Base-by-base conservation (phyloP, 805 yeast genomes). In the Zygoascus ofunaensis region DNA sequence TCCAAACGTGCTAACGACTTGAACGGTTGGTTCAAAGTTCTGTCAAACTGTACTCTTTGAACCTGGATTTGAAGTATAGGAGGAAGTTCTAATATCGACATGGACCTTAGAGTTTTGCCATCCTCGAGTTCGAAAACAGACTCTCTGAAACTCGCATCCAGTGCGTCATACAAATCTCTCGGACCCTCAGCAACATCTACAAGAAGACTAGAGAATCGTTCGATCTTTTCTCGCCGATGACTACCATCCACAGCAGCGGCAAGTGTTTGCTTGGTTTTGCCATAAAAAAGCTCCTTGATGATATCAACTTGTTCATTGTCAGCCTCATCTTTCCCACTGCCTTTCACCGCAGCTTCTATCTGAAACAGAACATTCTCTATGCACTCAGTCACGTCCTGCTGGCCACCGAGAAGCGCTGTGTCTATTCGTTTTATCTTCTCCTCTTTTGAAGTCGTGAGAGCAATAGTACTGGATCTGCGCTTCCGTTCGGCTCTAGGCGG, bases 301-400 rank as follows among this genome's bases (percentile, higher is more conserved):
- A 86, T 59, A 61, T 92, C 98, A 43, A 72, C 63, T 57, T 90
- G 97, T 59, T 90, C 97, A 54, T 87, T 89, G 21, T 65, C 69
- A 24, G 17, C 32, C 1, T 64, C 72, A 41, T 83, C 94, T 39
- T 81, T 57, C 1, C 62, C 61, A 14, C 69, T 70, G 0, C 95
- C 94, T 41, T 73, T 78, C 46, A 84, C 71, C 0, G 95, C 94
- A 21, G 94, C 85, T 59, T 90, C 97, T 32, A 92, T 67, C 60
- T 90, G 97, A 51, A 82, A 84, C 12, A 89, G 70, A 5, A 92
- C 97, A 60, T 92, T 92, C 44, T 89, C 94, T 56, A 90, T 87
- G 62, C 97, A 90, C 60, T 92, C 98, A 0, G 97, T 87, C 17
- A 92, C 97, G 67, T 92, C 98, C 61, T 92, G 98, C 60, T 92